These are phyloP conservation scores for Dianthus caryophyllus DNA, from an alignment of 148 eudicot genomes.

Conservation along the genomic window DNA sequence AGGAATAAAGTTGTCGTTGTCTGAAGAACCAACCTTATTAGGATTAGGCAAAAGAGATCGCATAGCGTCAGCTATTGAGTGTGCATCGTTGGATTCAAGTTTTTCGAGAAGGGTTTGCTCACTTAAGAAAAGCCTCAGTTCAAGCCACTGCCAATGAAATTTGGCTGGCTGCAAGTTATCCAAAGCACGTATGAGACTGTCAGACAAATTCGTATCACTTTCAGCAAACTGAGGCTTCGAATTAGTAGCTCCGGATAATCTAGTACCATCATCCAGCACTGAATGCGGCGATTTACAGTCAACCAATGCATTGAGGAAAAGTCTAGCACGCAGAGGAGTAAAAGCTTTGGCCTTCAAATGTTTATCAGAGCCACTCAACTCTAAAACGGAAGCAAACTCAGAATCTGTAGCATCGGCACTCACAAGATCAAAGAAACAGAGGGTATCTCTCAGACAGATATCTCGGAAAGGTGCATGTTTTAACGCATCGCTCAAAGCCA, in stretches of 20 bases:
- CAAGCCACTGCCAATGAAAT: slow-evolving; percentile 99
- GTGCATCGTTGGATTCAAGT: slow-evolving; percentile 49
- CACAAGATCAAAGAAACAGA: slow-evolving; percentile 62
- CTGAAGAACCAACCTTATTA: slow-evolving; percentile 59
- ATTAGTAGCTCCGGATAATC: slow-evolving; percentile 39
- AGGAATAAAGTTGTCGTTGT: slow-evolving; percentile 69
- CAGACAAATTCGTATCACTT: slow-evolving; percentile 58
- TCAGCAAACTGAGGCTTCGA: slow-evolving; percentile 43
- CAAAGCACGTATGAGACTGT: slow-evolving; percentile 67
- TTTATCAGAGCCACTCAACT: slow-evolving; percentile 57
- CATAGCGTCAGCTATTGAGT: slow-evolving; percentile 64
- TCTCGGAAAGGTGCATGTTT: slow-evolving; percentile 95
- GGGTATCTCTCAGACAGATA: slow-evolving; percentile 72
- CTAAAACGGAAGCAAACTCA: slow-evolving; percentile 74
- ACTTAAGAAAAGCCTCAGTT: slow-evolving; percentile 76
- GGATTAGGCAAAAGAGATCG: slow-evolving; percentile 58
- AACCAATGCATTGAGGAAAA: slow-evolving; percentile 76
- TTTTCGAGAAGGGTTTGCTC: slow-evolving; percentile 76
- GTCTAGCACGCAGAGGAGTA: slow-evolving; percentile 80
- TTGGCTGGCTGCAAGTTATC: slow-evolving; percentile 91
- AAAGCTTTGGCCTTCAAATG: slow-evolving; percentile 61
- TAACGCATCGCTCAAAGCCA: slow-evolving; percentile 65
- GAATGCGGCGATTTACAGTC: slow-evolving; percentile 76
- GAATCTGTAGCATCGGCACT: slow-evolving; percentile 73
- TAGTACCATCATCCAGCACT: slow-evolving; percentile 42